Percentiles rank a stretch among this genome's conserved stretches.
phyloP scores from a whole-genome alignment of 768 basidiomycete species.

The Boletus tomentosulus region DNA sequence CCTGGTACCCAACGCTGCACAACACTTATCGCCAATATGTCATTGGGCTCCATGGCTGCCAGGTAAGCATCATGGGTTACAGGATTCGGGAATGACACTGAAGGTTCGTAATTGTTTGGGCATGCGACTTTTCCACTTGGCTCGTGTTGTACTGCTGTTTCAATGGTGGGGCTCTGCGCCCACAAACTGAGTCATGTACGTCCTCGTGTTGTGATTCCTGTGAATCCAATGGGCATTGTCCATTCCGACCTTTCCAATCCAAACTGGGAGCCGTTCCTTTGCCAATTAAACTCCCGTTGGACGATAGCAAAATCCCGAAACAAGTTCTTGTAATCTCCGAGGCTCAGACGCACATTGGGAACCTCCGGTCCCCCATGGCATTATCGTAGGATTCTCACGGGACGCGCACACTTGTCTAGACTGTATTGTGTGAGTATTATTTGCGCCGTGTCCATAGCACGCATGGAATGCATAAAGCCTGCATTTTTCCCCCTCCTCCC shows the following conservation, averaged over 20 bases:
- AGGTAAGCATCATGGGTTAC: neutral
- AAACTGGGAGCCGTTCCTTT: neutral
- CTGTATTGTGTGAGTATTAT: neutral
- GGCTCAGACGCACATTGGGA: neutral
- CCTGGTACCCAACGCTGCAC: neutral
- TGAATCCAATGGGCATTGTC: neutral
- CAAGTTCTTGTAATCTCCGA: neutral
- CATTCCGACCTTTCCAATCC: neutral
- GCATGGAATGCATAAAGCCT: slow-evolving; percentile 9
- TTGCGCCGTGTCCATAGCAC: neutral
- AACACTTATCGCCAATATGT: no score
- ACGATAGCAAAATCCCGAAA: neutral
- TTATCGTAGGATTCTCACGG: neutral
- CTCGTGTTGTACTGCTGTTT: neutral
- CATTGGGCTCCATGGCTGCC: no score
- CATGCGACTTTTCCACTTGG: neutral
- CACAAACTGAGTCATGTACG: no score
- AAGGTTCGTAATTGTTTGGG: neutral
- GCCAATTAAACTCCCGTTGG: neutral
- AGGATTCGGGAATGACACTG: neutral
- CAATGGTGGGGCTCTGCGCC: slow-evolving; percentile 2
- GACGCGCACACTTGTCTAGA: neutral
- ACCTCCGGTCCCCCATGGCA: neutral
- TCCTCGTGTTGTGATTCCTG: neutral
- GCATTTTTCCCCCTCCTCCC: neutral